phyloP scores from a whole-genome alignment of 768 basidiomycete genomes.

The Phylloporus scabripes region DNA sequence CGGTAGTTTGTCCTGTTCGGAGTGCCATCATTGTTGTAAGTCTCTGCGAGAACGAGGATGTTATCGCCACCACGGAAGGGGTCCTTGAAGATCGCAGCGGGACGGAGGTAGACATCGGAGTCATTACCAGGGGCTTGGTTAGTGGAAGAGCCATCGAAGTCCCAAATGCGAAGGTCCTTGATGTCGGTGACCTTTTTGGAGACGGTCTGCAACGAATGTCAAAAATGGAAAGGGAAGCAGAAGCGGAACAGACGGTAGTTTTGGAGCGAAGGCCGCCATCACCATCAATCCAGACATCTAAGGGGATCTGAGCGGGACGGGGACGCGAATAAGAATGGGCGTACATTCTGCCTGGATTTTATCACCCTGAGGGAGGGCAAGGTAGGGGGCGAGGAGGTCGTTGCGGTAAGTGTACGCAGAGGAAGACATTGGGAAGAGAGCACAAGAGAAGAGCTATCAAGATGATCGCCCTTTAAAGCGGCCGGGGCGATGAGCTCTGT shows the following conservation, averaged over 20 bases:
- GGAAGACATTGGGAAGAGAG: slow-evolving; percentile 19
- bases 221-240: not conserved
- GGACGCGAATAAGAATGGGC: slow-evolving; percentile 17
- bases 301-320: slow-evolving; percentile 2
- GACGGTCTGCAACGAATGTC: slow-evolving; percentile 58
- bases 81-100: slow-evolving; percentile 95
- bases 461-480: slow-evolving; percentile 22
- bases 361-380: slow-evolving; percentile 83
- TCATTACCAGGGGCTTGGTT: slow-evolving; percentile 94
- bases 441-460: not conserved
- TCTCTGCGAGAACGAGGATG: slow-evolving; percentile 94
- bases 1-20: slow-evolving; percentile 97
- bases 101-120: slow-evolving; percentile 98
- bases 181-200: slow-evolving; percentile 82
- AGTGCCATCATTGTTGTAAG: slow-evolving; percentile 98
- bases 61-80: slow-evolving; percentile 99
- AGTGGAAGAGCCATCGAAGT: slow-evolving; percentile 98
- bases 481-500: slow-evolving; percentile 12
- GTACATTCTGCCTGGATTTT: slow-evolving; percentile 93
- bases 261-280: slow-evolving; percentile 93
- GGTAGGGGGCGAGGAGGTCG: slow-evolving; percentile 86
- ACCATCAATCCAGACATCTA: slow-evolving; percentile 98
- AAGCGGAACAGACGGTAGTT: slow-evolving; percentile 64
- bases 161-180: slow-evolving; percentile 92
- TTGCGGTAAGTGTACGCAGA: slow-evolving; percentile 51